A percentile compares a stretch with the other conserved stretches of the same genome.
Evolutionary conservation across 805 yeast genomes (phyloP).

Genomic region (Lipomyces orientalis): DNA sequence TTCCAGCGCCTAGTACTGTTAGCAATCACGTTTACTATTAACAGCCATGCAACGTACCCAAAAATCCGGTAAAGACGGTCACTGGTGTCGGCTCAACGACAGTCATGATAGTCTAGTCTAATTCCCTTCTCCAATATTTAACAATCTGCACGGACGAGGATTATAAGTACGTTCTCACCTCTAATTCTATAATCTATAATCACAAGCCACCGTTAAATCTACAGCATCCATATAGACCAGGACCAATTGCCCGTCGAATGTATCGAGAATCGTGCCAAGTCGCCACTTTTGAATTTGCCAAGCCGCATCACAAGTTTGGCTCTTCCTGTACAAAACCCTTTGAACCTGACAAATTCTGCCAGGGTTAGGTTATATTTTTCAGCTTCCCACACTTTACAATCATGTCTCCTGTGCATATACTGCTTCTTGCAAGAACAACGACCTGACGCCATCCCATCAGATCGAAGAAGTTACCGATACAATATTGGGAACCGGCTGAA

Average conservation of each 20-base stretch:
- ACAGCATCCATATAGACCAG: not conserved
- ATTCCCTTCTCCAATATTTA: not conserved
- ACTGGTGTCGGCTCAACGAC: slow-evolving; percentile 30
- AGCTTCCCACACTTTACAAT: not conserved
- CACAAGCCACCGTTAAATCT: not conserved
- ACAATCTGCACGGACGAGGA: not conserved
- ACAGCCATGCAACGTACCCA: slow-evolving; percentile 19
- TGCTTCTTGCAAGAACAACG: not conserved
- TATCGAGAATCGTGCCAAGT: too few species aligned
- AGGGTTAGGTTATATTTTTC: not conserved
- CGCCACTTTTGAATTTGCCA: not conserved
- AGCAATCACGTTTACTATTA: not conserved
- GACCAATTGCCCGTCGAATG: too few species aligned
- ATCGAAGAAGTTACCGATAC: not conserved
- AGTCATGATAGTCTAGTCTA: slow-evolving; percentile 12
- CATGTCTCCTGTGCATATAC: not conserved
- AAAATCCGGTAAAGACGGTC: slow-evolving; percentile 38
- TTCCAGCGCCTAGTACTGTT: slow-evolving; percentile 34
- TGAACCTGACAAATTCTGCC: not conserved
- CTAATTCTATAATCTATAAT: not conserved
- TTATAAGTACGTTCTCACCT: not conserved
- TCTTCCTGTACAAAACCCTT: not conserved
- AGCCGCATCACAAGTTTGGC: not conserved
- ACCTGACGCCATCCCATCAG: not conserved
- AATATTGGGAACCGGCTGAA: not conserved